phyloP scores from a whole-genome alignment of 2,329 filamentous ascomycete species.

The Stemphylium lycopersici region DNA sequence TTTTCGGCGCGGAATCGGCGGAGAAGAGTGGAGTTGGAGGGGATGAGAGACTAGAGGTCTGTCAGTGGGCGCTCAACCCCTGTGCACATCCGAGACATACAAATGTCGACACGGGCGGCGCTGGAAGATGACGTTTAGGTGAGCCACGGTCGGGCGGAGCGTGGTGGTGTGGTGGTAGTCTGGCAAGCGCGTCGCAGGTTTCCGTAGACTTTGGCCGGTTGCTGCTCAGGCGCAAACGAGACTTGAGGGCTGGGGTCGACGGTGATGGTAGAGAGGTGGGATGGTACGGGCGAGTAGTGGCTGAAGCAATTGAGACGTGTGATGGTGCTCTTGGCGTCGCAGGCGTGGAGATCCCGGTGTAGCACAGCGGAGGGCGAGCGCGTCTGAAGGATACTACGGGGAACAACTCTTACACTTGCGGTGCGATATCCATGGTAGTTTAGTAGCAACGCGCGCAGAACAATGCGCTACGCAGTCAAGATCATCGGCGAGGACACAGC shows the following conservation, averaged over 20 bases:
- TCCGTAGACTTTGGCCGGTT: not conserved
- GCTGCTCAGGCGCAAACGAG: not conserved
- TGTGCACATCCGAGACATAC: conserved; percentile 37
- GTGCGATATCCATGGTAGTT: conserved; percentile 27
- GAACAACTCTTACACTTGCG: conserved; percentile 32
- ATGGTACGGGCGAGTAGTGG: conserved; percentile 5
- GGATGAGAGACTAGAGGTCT: conserved; percentile 15
- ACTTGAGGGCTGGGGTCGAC: not conserved
- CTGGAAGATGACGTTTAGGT: conserved; percentile 6
- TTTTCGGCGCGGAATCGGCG: conserved; percentile 11
- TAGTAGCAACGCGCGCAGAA: conserved; percentile 17
- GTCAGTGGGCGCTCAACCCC: conserved; percentile 32
- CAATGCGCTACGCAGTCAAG: conserved; percentile 20
- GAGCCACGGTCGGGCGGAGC: not conserved
- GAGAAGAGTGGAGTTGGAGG: conserved; percentile 7
- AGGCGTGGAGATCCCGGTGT: conserved; percentile 23
- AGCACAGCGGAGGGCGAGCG: conserved; percentile 22
- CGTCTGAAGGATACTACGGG: conserved; percentile 17
- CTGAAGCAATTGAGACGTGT: conserved; percentile 35
- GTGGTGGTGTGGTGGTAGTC: conserved; percentile 8
- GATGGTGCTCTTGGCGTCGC: conserved; percentile 39
- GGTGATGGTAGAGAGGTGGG: not conserved
- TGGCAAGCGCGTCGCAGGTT: not conserved
- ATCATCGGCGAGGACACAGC: conserved; percentile 28
- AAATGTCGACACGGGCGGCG: conserved; percentile 11